Evolutionary conservation across 257 asterid genomes (phyloP).

Genomic region (Handroanthus guayacan): DNA sequence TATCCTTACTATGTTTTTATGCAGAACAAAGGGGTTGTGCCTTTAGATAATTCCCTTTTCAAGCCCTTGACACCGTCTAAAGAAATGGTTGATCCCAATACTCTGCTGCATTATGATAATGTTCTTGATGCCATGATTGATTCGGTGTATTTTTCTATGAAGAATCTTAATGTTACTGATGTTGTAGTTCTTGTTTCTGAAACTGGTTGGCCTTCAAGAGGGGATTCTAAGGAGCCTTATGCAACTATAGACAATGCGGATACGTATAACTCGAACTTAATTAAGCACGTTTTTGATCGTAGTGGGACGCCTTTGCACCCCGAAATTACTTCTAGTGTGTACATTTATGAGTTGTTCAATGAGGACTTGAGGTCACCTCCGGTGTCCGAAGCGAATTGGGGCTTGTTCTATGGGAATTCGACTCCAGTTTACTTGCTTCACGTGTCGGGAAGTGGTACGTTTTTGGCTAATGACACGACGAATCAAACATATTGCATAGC

Average conservation of each 20-base stretch:
- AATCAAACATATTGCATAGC: constrained; percentile 88
- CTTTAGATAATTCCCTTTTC: constrained; percentile 82
- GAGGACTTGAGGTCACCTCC: constrained; percentile 96
- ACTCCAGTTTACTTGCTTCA: constrained; percentile 95
- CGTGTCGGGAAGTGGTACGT: constrained; percentile 89
- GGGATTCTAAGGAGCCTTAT: constrained; percentile 91
- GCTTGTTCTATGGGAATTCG: constrained; percentile 80
- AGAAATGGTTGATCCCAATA: constrained; percentile 97
- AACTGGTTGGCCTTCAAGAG: constrained; percentile 97
- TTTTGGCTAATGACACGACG: constrained; percentile 91
- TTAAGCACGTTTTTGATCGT: constrained; percentile 75
- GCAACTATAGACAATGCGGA: constrained; percentile 89
- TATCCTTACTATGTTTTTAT: constrained; percentile 95
- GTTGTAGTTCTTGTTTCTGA: constrained; percentile 82
- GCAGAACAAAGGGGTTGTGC: constrained; percentile 98
- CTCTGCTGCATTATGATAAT: constrained; percentile 86
- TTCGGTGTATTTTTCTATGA: constrained; percentile 93
- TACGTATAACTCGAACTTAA: constrained; percentile 85
- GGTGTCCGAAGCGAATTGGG: constrained; percentile 92
- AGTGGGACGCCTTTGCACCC: constrained; percentile 94
- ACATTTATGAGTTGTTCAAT: constrained; percentile 86
- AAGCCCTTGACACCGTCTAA: constrained; percentile 93
- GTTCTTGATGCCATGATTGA: constrained; percentile 96
- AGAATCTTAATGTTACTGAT: constrained; percentile 79
- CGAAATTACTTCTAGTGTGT: constrained; percentile 78